Evolutionary conservation across 2,329 filamentous ascomycete species (phyloP).

Genomic region (Aureobasidium musti): DNA sequence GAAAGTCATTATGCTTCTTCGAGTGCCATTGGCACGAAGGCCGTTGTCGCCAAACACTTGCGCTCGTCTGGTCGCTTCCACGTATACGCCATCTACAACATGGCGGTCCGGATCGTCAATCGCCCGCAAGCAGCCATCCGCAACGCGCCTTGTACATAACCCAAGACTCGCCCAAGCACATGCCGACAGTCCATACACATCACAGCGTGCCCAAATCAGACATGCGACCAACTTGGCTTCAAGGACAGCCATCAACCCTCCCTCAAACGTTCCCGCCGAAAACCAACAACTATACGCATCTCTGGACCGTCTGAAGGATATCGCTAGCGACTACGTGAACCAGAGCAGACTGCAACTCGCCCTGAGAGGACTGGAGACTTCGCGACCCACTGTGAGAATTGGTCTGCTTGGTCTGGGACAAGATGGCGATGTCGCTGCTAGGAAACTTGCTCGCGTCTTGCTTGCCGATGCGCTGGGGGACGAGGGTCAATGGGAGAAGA

Average conservation of each 20-base stretch:
- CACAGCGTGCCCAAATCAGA: conserved; percentile 11
- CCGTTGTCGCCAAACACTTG: conserved; percentile 34
- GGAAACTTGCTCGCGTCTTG: conserved; percentile 65
- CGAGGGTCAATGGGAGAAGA: conserved; percentile 49
- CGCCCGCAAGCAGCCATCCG: background rate
- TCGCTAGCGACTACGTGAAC: conserved; percentile 64
- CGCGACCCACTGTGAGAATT: conserved; percentile 57
- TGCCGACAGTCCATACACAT: background rate
- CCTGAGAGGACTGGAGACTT: conserved; percentile 61
- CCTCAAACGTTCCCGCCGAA: conserved; percentile 54
- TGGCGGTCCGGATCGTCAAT: conserved; percentile 33
- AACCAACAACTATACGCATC: conserved; percentile 61
- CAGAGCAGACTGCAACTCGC: conserved; percentile 72
- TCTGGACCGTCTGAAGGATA: conserved; percentile 62
- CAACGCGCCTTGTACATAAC: conserved; percentile 16
- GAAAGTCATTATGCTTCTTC: conserved; percentile 44
- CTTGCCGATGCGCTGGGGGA: conserved; percentile 50
- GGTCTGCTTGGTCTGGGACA: conserved; percentile 50
- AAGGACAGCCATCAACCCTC: conserved; percentile 56
- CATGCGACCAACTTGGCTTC: conserved; percentile 47
- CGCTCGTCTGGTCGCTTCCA: conserved; percentile 38
- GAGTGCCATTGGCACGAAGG: conserved; percentile 43
- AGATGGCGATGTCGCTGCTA: conserved; percentile 54
- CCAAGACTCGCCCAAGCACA: background rate
- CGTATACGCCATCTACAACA: conserved; percentile 37